Conservation (phyloP, 257 asterid species). For the Voacanga thouarsii region DNA sequence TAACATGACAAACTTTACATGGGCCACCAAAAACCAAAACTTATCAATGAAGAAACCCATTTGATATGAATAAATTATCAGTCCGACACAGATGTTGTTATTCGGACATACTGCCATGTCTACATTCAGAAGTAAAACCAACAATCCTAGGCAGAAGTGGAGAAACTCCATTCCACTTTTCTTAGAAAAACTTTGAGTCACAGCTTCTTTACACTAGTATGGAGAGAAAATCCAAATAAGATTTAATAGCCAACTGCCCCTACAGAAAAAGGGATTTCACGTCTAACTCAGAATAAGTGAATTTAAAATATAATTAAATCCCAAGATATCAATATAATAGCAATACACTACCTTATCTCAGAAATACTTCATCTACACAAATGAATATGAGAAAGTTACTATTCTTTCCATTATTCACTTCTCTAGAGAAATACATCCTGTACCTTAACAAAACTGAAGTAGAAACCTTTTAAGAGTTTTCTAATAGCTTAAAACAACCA, state of each 20-base stretch:
- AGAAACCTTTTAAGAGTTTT: neutral
- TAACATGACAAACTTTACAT: neutral
- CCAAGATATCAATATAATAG: neutral
- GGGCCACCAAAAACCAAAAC: neutral
- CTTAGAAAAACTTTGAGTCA: neutral
- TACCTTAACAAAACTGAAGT: neutral
- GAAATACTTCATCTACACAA: neutral
- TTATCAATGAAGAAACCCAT: neutral
- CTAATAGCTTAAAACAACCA: constrained; percentile 3
- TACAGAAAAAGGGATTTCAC: neutral
- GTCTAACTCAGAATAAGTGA: neutral
- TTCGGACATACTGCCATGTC: neutral
- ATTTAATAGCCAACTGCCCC: neutral
- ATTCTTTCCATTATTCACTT: neutral
- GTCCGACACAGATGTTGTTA: neutral
- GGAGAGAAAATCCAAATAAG: neutral
- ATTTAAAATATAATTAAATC: neutral
- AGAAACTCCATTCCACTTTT: neutral
- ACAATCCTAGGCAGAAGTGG: neutral
- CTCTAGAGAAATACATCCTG: neutral
- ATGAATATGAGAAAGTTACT: neutral
- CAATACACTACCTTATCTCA: neutral
- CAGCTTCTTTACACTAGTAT: neutral
- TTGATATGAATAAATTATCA: neutral
- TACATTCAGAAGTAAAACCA: neutral